Conservation (phyloP, 768 basidiomycete genomes). For the Trametes cubensis region DNA sequence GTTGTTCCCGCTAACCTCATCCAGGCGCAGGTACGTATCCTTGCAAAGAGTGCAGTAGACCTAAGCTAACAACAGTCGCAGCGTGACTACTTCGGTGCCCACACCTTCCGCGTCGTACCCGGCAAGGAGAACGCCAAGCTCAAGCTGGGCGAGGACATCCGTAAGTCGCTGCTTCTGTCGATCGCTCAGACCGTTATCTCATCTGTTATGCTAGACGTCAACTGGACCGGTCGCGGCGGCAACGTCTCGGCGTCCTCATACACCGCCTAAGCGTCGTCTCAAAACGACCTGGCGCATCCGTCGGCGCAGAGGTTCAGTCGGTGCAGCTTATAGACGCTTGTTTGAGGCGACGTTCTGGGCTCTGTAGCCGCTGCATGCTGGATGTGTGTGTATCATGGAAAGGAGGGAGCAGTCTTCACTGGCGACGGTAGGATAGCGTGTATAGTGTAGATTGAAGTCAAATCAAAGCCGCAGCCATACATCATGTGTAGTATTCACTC, state of each 20-base stretch:
- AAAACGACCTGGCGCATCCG: neutral
- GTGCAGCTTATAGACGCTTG: slow-evolving; percentile 9
- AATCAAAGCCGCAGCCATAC: slow-evolving; percentile 7
- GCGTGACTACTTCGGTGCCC: slow-evolving; percentile 99
- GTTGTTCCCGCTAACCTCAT: slow-evolving; percentile 91
- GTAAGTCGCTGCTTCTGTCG: slow-evolving; percentile 49
- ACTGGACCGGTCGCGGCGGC: slow-evolving; percentile 98
- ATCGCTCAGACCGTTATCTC: neutral
- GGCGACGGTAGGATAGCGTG: slow-evolving; percentile 16
- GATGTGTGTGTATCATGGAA: slow-evolving; percentile 2
- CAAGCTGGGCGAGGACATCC: slow-evolving; percentile 82
- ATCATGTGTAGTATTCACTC: slow-evolving; percentile 1
- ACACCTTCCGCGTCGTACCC: slow-evolving; percentile 93
- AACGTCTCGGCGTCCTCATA: slow-evolving; percentile 91
- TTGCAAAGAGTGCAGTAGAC: slow-evolving; percentile 10
- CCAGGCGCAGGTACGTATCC: slow-evolving; percentile 76
- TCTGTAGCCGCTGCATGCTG: neutral
- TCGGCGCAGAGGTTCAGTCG: neutral
- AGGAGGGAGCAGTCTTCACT: slow-evolving; percentile 1
- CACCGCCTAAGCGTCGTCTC: slow-evolving; percentile 49
- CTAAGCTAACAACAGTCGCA: slow-evolving; percentile 32
- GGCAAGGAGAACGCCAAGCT: slow-evolving; percentile 88
- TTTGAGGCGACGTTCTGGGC: neutral
- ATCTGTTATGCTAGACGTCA: slow-evolving; percentile 70
- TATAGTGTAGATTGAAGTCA: slow-evolving; percentile 19